Base-by-base conservation (phyloP, 306 rosid species). In the Trifolium dubium region DNA sequence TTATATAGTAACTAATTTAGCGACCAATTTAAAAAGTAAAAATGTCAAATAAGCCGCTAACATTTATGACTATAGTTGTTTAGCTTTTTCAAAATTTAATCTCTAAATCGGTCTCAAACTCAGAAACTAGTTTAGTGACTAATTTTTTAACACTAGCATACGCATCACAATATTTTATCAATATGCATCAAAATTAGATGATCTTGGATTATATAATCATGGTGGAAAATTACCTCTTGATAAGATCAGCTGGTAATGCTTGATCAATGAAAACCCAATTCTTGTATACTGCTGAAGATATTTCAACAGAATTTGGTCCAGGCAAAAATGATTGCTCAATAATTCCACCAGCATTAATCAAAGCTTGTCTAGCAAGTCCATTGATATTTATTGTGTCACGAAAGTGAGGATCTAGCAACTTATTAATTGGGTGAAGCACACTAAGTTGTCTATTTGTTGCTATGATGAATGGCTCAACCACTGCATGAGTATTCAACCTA, bases 401-500 rank as follows among this genome's bases (percentile, higher is more conserved):
- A 10, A 19, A 83, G 19, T 83, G 86, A 13, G 86, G 86, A 43
- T 32, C 58, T 3, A 83, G 56, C 3, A 83, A 76, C 10, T 76
- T 83, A 8, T 83, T 49, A 28, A 83, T 50, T 0, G 84, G 86
- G 50, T 83, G 86, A 75, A 83, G 63, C 18, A 29, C 86, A 28
- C 81, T 83, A 12, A 83, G 18, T 4, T 79, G 81, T 37, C 86
- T 83, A 10, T 79, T 79, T 11, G 86, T 79, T 66, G 84, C 84
- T 75, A 83, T 50, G 32, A 79, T 28, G 15, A 83, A 87, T 51
- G 96, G 96, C 54, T 90, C 96, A 72, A 89, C 82, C 18, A 64
- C 85, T 2, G 92, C 93, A 76, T 92, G 97, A 50, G 97, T 92
- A 69, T 85, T 72, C 80, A 92, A 59, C 95, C 95, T 89, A 77